Conservation (phyloP, 2,329 filamentous ascomycete species). For the Alternaria alternata region DNA sequence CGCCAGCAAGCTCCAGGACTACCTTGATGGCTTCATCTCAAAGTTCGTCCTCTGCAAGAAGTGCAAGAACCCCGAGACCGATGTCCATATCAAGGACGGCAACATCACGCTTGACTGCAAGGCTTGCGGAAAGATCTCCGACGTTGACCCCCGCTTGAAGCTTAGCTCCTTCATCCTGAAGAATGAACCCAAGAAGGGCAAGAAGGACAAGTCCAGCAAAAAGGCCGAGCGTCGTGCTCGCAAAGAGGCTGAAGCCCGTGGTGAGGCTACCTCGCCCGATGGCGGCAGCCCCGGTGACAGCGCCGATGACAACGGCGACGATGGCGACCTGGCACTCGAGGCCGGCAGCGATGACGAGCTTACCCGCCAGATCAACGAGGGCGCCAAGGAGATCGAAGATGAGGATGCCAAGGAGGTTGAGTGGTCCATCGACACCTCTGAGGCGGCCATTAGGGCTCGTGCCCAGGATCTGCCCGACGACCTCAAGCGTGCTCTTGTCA, state of each 20-base stretch:
- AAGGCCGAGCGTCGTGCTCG: slow-evolving; percentile 87
- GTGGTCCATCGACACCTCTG: slow-evolving; percentile 97
- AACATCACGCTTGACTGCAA: slow-evolving; percentile 97
- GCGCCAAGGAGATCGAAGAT: slow-evolving; percentile 76
- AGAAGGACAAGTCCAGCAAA: slow-evolving; percentile 97
- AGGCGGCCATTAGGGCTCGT: slow-evolving; percentile 92
- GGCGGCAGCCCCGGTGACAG: slow-evolving; percentile 72
- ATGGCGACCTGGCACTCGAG: slow-evolving; percentile 71
- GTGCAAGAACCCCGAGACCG: slow-evolving; percentile 99
- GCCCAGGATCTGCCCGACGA: slow-evolving; percentile 92
- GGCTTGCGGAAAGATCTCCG: slow-evolving; percentile 91
- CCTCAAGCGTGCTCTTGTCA: slow-evolving; percentile 88
- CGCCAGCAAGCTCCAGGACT: slow-evolving; percentile 92
- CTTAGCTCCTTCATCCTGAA: slow-evolving; percentile 97
- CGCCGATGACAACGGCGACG: slow-evolving; percentile 69
- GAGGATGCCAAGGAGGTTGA: slow-evolving; percentile 82
- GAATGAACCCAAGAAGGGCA: slow-evolving; percentile 90
- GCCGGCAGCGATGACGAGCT: slow-evolving; percentile 92
- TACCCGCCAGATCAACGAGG: slow-evolving; percentile 74
- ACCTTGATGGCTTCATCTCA: slow-evolving; percentile 97
- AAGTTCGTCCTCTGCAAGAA: slow-evolving; percentile 99
- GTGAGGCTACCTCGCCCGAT: slow-evolving; percentile 61
- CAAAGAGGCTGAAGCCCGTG: slow-evolving; percentile 71
- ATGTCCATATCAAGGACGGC: slow-evolving; percentile 92
- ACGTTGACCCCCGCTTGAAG: slow-evolving; percentile 93